Evolutionary conservation across 2,329 filamentous ascomycete genomes (phyloP).

Genomic region (Intubia oerlemansii): DNA sequence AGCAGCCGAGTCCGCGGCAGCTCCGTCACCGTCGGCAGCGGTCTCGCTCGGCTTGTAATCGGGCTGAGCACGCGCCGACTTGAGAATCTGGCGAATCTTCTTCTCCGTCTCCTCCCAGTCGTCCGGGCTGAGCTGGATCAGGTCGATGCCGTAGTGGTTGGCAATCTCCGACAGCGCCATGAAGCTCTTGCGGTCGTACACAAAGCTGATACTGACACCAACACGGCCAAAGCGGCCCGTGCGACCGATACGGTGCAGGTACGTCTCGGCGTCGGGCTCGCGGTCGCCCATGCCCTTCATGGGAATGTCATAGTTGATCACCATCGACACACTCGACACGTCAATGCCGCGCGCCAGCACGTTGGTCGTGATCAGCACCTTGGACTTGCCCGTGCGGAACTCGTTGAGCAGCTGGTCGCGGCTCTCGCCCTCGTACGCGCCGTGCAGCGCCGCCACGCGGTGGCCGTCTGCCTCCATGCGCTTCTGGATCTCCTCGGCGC

Average conservation of each 20-base stretch:
- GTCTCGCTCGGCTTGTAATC: slow-evolving; percentile 12
- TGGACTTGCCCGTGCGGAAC: slow-evolving; percentile 71
- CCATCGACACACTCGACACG: slow-evolving; percentile 78
- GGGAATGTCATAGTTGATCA: slow-evolving; percentile 88
- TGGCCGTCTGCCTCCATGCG: slow-evolving; percentile 81
- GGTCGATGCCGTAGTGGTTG: slow-evolving; percentile 55
- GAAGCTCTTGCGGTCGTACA: slow-evolving; percentile 71
- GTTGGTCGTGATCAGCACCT: slow-evolving; percentile 95
- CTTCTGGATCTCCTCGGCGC: slow-evolving; percentile 63
- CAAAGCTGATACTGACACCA: slow-evolving; percentile 86
- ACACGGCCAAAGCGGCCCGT: slow-evolving; percentile 94
- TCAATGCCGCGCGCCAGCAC: slow-evolving; percentile 93
- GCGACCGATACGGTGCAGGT: slow-evolving; percentile 91
- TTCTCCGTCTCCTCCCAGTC: slow-evolving; percentile 87
- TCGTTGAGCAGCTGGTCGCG: slow-evolving; percentile 70
- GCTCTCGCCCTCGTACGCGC: slow-evolving; percentile 63
- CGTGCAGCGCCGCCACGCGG: slow-evolving; percentile 75
- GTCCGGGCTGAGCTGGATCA: slow-evolving; percentile 59
- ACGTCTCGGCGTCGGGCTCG: slow-evolving; percentile 83
- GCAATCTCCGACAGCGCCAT: slow-evolving; percentile 62
- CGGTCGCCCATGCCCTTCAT: slow-evolving; percentile 55
- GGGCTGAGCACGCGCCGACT: slow-evolving; percentile 40
- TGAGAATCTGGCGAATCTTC: slow-evolving; percentile 63
- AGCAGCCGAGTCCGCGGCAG: slow-evolving; percentile 3
- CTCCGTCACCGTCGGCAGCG: background rate